Evolutionary conservation across 2,329 filamentous ascomycete genomes (phyloP).

Genomic region (Tolypocladium endophyticum): DNA sequence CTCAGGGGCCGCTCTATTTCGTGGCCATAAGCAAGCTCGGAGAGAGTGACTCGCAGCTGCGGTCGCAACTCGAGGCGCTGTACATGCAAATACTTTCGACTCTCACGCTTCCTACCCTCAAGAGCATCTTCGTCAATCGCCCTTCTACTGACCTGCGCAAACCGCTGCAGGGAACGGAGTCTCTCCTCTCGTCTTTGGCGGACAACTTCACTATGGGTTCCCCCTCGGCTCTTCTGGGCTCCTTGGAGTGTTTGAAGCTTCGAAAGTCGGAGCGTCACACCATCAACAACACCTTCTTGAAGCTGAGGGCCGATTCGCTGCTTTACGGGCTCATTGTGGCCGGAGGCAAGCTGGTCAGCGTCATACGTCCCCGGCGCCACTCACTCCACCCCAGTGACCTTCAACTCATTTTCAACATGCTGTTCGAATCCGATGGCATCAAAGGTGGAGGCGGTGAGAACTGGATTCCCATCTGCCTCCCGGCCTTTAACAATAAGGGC

Average conservation of each 20-base stretch:
- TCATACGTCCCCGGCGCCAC: constrained; percentile 87
- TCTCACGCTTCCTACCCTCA: constrained; percentile 76
- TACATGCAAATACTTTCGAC: constrained; percentile 99
- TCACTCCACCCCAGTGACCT: constrained; percentile 92
- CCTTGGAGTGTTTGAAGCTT: constrained; percentile 86
- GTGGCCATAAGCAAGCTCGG: constrained; percentile 85
- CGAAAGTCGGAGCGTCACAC: constrained; percentile 75
- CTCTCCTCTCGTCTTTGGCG: constrained; percentile 78
- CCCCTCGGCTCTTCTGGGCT: constrained; percentile 75
- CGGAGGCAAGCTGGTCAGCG: constrained; percentile 84
- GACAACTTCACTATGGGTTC: constrained; percentile 94
- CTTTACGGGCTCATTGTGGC: constrained; percentile 92
- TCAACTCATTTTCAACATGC: constrained; percentile 97
- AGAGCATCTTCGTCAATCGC: constrained; percentile 76
- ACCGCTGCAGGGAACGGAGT: constrained; percentile 84
- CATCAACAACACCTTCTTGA: constrained; percentile 83
- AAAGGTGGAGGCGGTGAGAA: constrained; percentile 87
- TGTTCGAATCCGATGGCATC: constrained; percentile 89
- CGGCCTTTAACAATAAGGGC: constrained; percentile 92
- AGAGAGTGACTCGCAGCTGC: constrained; percentile 85
- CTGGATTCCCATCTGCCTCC: constrained; percentile 93
- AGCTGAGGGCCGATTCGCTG: constrained; percentile 63
- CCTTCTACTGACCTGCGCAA: constrained; percentile 90
- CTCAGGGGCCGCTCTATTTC: constrained; percentile 80
- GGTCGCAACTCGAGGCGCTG: constrained; percentile 78